Conservation (phyloP, 1,139 yeast species). For the Hansenula anomala region DNA sequence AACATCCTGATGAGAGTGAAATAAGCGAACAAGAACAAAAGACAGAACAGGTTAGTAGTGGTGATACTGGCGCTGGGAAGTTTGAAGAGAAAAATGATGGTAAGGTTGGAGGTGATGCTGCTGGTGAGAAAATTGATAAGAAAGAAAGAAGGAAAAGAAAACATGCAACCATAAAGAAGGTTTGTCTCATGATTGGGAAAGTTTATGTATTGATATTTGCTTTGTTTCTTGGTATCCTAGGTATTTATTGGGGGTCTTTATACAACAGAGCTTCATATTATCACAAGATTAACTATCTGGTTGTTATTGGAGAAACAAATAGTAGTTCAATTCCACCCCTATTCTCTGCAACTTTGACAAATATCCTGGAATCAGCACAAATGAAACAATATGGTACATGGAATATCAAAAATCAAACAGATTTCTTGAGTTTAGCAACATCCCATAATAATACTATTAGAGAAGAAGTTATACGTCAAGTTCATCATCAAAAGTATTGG, state of each 20-base stretch:
- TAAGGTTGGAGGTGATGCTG: no score
- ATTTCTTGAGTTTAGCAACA: conserved; percentile 6
- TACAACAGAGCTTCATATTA: conserved; percentile 35
- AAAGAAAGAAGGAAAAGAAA: conserved; percentile 2
- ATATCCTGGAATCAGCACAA: conserved; percentile 6
- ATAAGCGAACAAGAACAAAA: no score
- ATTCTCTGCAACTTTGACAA: conserved; percentile 3
- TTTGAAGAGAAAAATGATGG: no score
- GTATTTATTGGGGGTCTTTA: conserved; percentile 56
- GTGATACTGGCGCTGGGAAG: no score
- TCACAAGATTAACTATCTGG: conserved; percentile 37
- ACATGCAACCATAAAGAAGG: conserved; percentile 8
- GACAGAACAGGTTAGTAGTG: no score
- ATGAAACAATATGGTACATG: conserved; percentile 12
- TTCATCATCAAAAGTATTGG: conserved; percentile 46
- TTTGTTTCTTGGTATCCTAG: conserved; percentile 23
- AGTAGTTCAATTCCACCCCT: conserved; percentile 2
- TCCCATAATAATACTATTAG: conserved; percentile 7
- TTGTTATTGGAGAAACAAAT: conserved; percentile 37
- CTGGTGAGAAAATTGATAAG: no score
- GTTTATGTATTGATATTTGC: conserved; percentile 9
- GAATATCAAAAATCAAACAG: conserved; percentile 4
- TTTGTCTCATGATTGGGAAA: conserved; percentile 5
- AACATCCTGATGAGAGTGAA: no score
- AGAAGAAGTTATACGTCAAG: conserved; percentile 21